Base-by-base conservation (phyloP, 2,329 filamentous ascomycete species). In the Cyanodermella asteris region DNA sequence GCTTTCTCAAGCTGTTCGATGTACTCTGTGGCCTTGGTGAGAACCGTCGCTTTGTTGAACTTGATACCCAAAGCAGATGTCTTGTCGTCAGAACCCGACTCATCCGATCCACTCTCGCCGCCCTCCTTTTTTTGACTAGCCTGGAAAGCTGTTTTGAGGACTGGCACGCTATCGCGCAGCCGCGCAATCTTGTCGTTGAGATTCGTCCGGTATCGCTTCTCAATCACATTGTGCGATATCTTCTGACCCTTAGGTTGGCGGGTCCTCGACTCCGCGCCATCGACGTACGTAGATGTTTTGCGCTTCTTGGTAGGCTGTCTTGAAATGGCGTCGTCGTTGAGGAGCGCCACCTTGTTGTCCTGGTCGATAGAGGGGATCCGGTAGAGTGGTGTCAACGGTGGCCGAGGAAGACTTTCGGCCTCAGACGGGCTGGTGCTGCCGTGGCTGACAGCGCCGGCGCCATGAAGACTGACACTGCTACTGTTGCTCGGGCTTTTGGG, bases 201-300 rank as follows among this genome's bases (percentile, higher is more conserved):
- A 42, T 94, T 94, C 27, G 78, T 91, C 39, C 84, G 72, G 48
- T 94, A 94, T 36, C 84, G 61, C 59, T 93, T 94, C 53, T 94
- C 84, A 34, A 94, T 93, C 62, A 94, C 87, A 49, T 93, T 94
- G 51, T 94, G 84, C 3, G 84, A 81, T 16, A 82, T 90, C 60
- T 93, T 93, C 59, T 55, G 14, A 53, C 61, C 25, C n/a, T n/a
- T n/a, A n/a, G 44, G 60, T 41, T 60, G 69, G 37, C 56, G 63
- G 36, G 60, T 66, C 57, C 8, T 72, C 65, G 24, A 68, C 64
- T n/a, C 66, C 5, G 38, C 39, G 10, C 39, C 36, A 28, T 42
- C 39, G 23, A 52, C 47, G n/a, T 66, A 63, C 24, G 58, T 60
- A 0, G 69, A 69, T 1, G 68, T 64, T 50, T 80, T 81, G 36